Base-by-base conservation (phyloP, 192 early-diverging fungal genomes). In the Coemansia sp. region DNA sequence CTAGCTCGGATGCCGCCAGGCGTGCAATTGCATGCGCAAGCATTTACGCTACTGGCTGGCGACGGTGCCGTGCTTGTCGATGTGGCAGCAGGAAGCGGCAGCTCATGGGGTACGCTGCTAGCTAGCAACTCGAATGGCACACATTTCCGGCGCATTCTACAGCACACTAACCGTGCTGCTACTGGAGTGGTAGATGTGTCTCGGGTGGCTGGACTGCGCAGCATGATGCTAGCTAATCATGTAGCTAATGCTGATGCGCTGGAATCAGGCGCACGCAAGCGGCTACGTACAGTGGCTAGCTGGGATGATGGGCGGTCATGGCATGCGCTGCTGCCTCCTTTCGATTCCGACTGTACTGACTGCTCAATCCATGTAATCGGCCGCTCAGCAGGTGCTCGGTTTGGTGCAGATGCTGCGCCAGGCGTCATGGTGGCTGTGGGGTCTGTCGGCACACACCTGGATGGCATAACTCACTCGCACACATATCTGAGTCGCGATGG, bases 401-500 rank as follows among this genome's bases (percentile, higher is more conserved):
- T 88, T 55, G 87, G 89, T 40, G 80, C 86, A 0, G 30, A 72
- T 6, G 58, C 86, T 1, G 90, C 93, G 5, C 82, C 89, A 3
- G 94, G 94, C 14, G 68, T 92, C 7, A 81, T 94, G 56, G 80
- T 96, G 69, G 94, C 88, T n/a, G 85, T 96, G 5, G 96, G 96
- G 14, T 92, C 92, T 60, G 87, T 94, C 1, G 94, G 93, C 17
- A 34, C 53, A 0, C 70, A 71, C 11, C 62, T 99, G 20, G 58
- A 62, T 6, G 67, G 83, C 17, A 83, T 87, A 53, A 80, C 66
- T 0, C 60, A 85, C 17, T 71, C 87, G 26, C 75, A 88, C 52
- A 93, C 89, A 0, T 99, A 82, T 63, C 16, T 96, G 31, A 89
- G 87, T 42, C 81, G 86, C 31, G 92, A 99, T 53, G 96, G 84